Conservation (phyloP, 257 asterid species). For the Capsicum baccatum region DNA sequence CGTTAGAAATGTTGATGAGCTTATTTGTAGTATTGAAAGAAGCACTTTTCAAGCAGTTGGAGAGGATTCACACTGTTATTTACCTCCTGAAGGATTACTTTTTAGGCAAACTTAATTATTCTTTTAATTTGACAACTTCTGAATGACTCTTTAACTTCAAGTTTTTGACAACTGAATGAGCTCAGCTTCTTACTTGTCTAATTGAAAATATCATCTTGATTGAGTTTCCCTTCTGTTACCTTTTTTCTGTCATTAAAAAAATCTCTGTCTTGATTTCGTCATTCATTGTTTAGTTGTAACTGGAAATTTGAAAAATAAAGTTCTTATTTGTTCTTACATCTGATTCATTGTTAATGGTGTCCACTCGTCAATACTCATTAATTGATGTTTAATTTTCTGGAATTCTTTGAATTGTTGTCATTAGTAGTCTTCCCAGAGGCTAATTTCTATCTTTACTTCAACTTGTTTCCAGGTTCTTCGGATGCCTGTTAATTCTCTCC, state of each 20-base stretch:
- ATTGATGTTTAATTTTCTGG: constrained; percentile 18
- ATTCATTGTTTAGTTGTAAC: constrained; percentile 8
- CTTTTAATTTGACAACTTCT: constrained; percentile 4
- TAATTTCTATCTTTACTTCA: constrained; percentile 21
- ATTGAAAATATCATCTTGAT: not conserved
- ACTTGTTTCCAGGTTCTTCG: constrained; percentile 70
- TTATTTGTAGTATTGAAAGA: not conserved
- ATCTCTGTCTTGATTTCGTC: not conserved
- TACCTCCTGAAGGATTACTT: not conserved
- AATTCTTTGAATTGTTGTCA: not conserved
- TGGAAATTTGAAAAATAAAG: not conserved
- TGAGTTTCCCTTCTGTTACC: not conserved
- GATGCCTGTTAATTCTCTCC: constrained; percentile 67
- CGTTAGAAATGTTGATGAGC: constrained; percentile 20
- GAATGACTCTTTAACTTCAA: not conserved
- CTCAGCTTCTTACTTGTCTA: not conserved
- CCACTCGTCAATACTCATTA: not conserved
- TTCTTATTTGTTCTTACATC: not conserved
- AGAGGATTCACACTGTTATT: not conserved
- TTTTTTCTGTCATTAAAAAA: not conserved
- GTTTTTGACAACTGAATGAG: not conserved
- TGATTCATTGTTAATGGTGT: not conserved
- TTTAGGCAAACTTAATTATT: not conserved
- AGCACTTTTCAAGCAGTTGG: not conserved
- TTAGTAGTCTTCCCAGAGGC: constrained; percentile 4